phyloP scores from a whole-genome alignment of 2,329 filamentous ascomycete genomes.

The Aschersonia sp. region DNA sequence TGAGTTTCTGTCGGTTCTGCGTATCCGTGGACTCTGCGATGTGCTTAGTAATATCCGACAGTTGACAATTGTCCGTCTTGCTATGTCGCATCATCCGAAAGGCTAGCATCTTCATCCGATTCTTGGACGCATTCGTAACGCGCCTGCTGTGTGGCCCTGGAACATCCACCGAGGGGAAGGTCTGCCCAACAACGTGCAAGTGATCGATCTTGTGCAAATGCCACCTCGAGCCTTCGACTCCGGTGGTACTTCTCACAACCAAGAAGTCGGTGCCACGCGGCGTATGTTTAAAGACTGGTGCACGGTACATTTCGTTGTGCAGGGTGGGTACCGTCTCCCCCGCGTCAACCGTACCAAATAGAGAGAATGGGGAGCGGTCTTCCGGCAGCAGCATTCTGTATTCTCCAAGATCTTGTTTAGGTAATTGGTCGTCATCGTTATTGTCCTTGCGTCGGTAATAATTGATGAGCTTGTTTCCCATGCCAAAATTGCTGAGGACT shows the following conservation, averaged over 20 bases:
- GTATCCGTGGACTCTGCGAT: slow-evolving; percentile 88
- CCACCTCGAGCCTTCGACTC: slow-evolving; percentile 63
- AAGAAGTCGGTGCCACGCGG: slow-evolving; percentile 73
- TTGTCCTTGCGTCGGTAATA: slow-evolving; percentile 78
- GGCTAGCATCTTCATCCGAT: slow-evolving; percentile 88
- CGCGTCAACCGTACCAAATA: slow-evolving; percentile 84
- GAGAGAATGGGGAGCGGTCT: slow-evolving; percentile 89
- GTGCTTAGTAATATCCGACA: slow-evolving; percentile 81
- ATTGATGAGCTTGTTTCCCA: slow-evolving; percentile 92
- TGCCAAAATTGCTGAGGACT: slow-evolving; percentile 90
- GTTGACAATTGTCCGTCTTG: slow-evolving; percentile 50
- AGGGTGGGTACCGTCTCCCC: slow-evolving; percentile 84
- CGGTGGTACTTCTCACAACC: slow-evolving; percentile 68
- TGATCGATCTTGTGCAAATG: slow-evolving; percentile 84
- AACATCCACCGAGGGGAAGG: slow-evolving; percentile 82
- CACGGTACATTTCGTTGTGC: slow-evolving; percentile 90
- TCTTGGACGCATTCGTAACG: slow-evolving; percentile 94
- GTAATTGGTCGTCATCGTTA: slow-evolving; percentile 58
- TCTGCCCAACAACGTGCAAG: slow-evolving; percentile 80
- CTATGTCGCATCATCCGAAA: slow-evolving; percentile 78
- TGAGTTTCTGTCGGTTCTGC: slow-evolving; percentile 91
- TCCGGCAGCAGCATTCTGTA: slow-evolving; percentile 78
- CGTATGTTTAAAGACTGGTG: slow-evolving; percentile 81
- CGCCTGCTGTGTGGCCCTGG: slow-evolving; percentile 88
- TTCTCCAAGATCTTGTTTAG: slow-evolving; percentile 78